A percentile compares a stretch with the other conserved stretches of the same genome.
Evolutionary conservation across 2,329 filamentous ascomycete genomes (phyloP).

Genomic region (Aureobasidium sp.): DNA sequence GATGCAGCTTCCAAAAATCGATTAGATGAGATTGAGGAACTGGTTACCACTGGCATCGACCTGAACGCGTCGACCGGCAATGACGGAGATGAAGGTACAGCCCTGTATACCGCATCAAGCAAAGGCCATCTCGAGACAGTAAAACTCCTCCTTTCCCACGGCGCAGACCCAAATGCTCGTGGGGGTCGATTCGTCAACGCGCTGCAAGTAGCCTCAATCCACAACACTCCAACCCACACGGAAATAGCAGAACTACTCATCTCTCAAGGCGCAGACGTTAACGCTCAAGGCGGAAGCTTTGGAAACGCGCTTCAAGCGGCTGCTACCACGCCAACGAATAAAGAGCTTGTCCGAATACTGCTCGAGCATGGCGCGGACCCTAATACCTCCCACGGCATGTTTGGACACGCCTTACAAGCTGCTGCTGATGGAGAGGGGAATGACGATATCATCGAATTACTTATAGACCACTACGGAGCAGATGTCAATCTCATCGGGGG

Average conservation of each 20-base stretch:
- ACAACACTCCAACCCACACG: neutral
- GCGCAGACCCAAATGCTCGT: too few species aligned
- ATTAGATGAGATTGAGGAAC: too few species aligned
- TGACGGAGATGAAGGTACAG: too few species aligned
- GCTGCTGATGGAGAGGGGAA: neutral
- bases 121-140: too few species aligned
- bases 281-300: neutral
- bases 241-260: neutral
- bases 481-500: constrained; percentile 12
- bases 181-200: too few species aligned
- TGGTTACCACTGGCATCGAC: too few species aligned
- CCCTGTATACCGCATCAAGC: too few species aligned
- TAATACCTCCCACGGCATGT: neutral
- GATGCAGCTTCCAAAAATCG: too few species aligned
- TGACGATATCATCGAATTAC: constrained; percentile 1
- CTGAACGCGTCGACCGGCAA: too few species aligned
- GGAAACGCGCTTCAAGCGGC: neutral
- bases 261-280: neutral
- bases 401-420: neutral
- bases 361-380: constrained; percentile 1
- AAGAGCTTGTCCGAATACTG: neutral
- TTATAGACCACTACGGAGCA: constrained; percentile 14
- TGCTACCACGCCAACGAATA: neutral
- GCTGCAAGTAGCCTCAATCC: neutral
- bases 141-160: too few species aligned